Evolutionary conservation across 257 asterid genomes (phyloP).

Genomic region (Coffea canephora): DNA sequence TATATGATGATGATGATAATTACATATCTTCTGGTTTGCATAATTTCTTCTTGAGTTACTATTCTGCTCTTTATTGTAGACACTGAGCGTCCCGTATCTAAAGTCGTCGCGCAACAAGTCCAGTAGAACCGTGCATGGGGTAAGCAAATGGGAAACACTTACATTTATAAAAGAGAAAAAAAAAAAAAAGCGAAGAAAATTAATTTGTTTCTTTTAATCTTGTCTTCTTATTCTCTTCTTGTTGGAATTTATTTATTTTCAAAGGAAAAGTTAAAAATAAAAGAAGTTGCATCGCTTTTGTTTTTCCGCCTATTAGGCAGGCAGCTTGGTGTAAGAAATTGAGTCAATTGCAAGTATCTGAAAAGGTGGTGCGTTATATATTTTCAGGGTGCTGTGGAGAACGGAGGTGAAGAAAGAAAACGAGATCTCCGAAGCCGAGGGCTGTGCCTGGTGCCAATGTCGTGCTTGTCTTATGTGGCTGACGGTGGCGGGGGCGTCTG

Average conservation of each 20-base stretch:
- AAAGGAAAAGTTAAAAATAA: neutral
- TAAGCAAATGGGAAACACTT: slow-evolving; percentile 21
- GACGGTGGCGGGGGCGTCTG: slow-evolving; percentile 64
- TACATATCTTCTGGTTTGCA: neutral
- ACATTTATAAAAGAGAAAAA: neutral
- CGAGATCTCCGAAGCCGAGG: slow-evolving; percentile 73
- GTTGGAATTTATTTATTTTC: too few relatives aligned
- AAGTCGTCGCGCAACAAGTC: slow-evolving; percentile 61
- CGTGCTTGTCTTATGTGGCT: slow-evolving; percentile 69
- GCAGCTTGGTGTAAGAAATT: neutral
- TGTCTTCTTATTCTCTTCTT: neutral
- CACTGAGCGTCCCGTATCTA: slow-evolving; percentile 83
- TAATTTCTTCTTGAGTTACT: neutral
- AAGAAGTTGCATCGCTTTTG: too few relatives aligned
- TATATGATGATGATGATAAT: too few relatives aligned
- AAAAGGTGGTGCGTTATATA: too few relatives aligned
- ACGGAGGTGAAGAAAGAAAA: slow-evolving; percentile 42
- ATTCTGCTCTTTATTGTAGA: slow-evolving; percentile 37
- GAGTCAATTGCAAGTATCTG: neutral
- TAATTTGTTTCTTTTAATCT: neutral
- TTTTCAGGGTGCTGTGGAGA: slow-evolving; percentile 25
- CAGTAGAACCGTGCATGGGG: slow-evolving; percentile 50
- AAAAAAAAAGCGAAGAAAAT: neutral
- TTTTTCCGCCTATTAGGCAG: too few relatives aligned
- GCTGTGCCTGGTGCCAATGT: slow-evolving; percentile 73